phyloP scores from a whole-genome alignment of 2,329 filamentous ascomycete species.

The Penicillium occitanis region DNA sequence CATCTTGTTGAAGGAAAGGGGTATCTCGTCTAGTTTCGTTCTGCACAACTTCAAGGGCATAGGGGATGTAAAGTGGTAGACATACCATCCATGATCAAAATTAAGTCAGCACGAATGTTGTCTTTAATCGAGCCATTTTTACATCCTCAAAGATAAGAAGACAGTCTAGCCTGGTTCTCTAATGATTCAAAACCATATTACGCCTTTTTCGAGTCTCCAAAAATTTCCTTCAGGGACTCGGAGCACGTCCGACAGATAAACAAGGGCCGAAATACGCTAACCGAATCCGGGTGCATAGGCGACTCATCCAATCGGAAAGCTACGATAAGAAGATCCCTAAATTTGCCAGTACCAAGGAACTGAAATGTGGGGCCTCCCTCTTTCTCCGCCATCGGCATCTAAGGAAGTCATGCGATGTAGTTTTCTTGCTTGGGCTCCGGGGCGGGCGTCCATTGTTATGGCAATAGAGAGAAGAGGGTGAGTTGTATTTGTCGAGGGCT shows the following conservation, averaged over 20 bases:
- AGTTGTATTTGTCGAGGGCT: slow-evolving; percentile 33
- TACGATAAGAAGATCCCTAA: neutral
- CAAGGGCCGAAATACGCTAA: neutral
- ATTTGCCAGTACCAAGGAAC: neutral
- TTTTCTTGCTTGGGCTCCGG: slow-evolving; percentile 34
- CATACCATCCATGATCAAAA: neutral
- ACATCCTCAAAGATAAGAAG: neutral
- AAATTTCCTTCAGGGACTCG: neutral
- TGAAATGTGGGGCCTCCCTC: neutral
- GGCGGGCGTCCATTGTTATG: slow-evolving; percentile 40
- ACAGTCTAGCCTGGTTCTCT: neutral
- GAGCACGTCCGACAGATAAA: neutral
- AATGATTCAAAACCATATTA: neutral
- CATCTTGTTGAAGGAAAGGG: neutral
- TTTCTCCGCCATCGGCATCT: neutral
- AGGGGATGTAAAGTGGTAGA: neutral
- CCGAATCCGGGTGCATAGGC: neutral
- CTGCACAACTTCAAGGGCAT: neutral
- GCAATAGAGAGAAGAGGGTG: slow-evolving; percentile 40
- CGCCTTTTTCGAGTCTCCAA: neutral
- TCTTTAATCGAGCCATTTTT: neutral
- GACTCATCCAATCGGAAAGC: slow-evolving; percentile 2
- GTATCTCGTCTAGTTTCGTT: neutral
- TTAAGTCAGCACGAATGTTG: neutral
- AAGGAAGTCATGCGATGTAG: slow-evolving; percentile 28